Percentiles rank a stretch among this genome's conserved stretches.
phyloP scores from a whole-genome alignment of 495 filamentous ascomycete genomes.

The Tuber calosporum region DNA sequence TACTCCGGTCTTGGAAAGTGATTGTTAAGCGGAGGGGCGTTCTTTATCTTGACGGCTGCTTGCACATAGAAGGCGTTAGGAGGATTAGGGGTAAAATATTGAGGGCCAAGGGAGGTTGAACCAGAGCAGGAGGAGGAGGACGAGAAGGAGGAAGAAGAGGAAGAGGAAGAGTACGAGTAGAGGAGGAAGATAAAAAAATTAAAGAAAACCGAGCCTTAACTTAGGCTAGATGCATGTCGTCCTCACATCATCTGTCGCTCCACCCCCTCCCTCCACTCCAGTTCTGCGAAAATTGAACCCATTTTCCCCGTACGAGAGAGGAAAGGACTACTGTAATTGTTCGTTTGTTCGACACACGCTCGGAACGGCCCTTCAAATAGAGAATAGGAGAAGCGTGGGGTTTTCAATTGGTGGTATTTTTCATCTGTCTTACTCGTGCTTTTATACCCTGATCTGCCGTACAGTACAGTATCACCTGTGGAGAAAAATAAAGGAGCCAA shows the following conservation, averaged over 20 bases:
- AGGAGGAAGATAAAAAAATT: conserved; percentile 12
- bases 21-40: background rate
- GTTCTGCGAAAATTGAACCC: conserved; percentile 23
- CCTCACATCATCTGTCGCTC: conserved; percentile 7
- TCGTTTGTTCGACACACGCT: conserved; percentile 25
- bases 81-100: background rate
- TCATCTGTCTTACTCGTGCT: background rate
- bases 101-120: background rate
- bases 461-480: conserved; percentile 27
- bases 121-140: background rate
- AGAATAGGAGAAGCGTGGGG: conserved; percentile 37
- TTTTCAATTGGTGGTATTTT: conserved; percentile 19
- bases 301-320: background rate
- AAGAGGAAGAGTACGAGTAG: too few relatives aligned
- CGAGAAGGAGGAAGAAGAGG: background rate
- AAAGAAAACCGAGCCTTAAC: conserved; percentile 36
- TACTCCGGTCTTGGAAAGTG: conserved; percentile 20
- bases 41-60: conserved; percentile 15
- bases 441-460: conserved; percentile 13
- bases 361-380: conserved; percentile 32
- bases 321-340: conserved; percentile 6
- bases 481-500: conserved; percentile 23
- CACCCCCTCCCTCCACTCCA: conserved; percentile 9
- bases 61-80: conserved; percentile 3
- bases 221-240: conserved; percentile 29